Evolutionary conservation across 345 rosid species (phyloP).

Genomic region (Bruguiera gymnorhiza): DNA sequence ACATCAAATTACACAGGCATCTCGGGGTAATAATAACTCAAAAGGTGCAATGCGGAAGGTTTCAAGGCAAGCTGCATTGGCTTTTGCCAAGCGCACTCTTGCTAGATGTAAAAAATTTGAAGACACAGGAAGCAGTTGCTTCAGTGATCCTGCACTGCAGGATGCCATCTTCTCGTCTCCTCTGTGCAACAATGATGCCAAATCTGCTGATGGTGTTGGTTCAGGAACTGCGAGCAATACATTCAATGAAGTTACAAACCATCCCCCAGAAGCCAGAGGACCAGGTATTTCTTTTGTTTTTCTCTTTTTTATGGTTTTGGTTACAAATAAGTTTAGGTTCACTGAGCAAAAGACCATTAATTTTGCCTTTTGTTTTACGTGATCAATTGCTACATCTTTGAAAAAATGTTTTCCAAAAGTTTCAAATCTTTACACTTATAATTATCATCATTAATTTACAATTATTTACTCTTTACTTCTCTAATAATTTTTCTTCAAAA

Average conservation of each 20-base stretch:
- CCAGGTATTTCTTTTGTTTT: constrained; percentile 50
- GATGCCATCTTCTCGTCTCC: constrained; percentile 28
- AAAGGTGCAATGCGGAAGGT: constrained; percentile 43
- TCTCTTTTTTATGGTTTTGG: neutral
- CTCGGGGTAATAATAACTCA: constrained; percentile 41
- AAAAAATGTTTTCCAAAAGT: too few relatives aligned
- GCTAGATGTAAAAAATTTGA: constrained; percentile 51
- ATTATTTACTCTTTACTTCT: too few relatives aligned
- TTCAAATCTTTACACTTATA: too few relatives aligned
- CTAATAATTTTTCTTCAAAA: too few relatives aligned
- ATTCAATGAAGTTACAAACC: constrained; percentile 62
- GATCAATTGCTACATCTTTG: too few relatives aligned
- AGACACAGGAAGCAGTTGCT: constrained; percentile 57
- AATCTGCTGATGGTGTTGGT: constrained; percentile 83
- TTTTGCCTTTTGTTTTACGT: too few relatives aligned
- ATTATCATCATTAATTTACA: too few relatives aligned
- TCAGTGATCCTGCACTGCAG: constrained; percentile 47
- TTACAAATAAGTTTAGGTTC: too few relatives aligned
- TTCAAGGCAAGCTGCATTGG: constrained; percentile 46
- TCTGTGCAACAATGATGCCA: constrained; percentile 61
- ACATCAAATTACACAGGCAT: constrained; percentile 40
- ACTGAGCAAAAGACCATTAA: too few relatives aligned
- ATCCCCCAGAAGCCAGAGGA: constrained; percentile 71
- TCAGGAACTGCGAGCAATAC: constrained; percentile 96
- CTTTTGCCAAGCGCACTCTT: constrained; percentile 50